Base-by-base conservation (phyloP, 805 yeast genomes). In the Candida berthetii region DNA sequence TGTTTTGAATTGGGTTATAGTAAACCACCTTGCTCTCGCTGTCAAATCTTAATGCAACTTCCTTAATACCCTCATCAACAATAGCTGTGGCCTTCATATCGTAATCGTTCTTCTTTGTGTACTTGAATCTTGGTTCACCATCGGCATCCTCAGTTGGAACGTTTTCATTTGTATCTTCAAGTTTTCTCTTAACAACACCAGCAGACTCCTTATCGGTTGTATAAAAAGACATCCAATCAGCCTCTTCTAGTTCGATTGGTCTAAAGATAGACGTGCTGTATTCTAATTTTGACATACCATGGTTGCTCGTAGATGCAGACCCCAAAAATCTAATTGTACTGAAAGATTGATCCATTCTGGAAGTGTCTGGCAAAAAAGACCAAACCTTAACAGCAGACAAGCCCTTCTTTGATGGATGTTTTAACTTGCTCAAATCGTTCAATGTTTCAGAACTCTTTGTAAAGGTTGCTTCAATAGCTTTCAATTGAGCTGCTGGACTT, bases 351-450 rank as follows among this genome's bases (percentile, higher is more conserved):
- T 93, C 99, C 74, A 88, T 71, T 72, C 85, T 76, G n/a, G 91
- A 80, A 9, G 93, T 80, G 61, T 93, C 97, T 7, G 99, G 99
- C 47, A 90, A 66, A 22, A 93, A 66, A 20, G 83, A 82, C 87
- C 89, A 86, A 2, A 88, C 71, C 45, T 71, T 73, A 17, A 82
- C 89, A 0, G 96, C 96, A 41, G 72, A 80, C 39, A 88, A 64
- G 42, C 76, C 69, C 55, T 75, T 82, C 65, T 82, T 87, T 22
- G 75, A 72, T 27, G 99, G 99, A 64, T 93, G 99, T 50, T 65
- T 71, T 46, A 89, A 66, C 10, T 60, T 52, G 1, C 62, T 51
- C 18, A 74, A 49, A 35, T 72, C 72, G 11, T 62, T 59, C 39
- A 70, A 57, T 1, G 78, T 60, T 36, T 66, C 69, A 35, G 72